phyloP scores from a whole-genome alignment of 495 filamentous ascomycete genomes.

The Parathielavia hyrcaniae region DNA sequence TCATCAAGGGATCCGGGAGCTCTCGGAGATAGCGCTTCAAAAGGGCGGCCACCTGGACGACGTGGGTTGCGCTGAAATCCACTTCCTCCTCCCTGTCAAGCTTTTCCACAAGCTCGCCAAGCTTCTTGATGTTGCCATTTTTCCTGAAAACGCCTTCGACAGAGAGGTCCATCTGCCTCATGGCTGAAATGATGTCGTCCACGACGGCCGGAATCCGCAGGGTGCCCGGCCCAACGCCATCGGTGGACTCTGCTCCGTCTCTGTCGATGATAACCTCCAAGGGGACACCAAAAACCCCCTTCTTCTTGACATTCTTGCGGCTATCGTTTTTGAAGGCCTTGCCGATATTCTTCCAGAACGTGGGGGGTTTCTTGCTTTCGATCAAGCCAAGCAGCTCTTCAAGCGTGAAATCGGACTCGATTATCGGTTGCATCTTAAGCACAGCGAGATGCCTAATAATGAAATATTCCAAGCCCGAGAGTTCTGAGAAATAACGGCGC shows the following conservation, averaged over 20 bases:
- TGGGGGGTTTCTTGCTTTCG: slow-evolving; percentile 77
- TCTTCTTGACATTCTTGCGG: slow-evolving; percentile 77
- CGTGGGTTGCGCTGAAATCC: slow-evolving; percentile 74
- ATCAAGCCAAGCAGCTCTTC: slow-evolving; percentile 94
- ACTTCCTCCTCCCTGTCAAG: slow-evolving; percentile 79
- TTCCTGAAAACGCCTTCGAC: slow-evolving; percentile 99
- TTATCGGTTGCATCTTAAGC: slow-evolving; percentile 86
- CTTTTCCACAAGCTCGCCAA: slow-evolving; percentile 74
- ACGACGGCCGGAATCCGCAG: slow-evolving; percentile 82
- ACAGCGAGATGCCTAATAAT: slow-evolving; percentile 95
- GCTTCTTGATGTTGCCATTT: slow-evolving; percentile 91
- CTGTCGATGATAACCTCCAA: slow-evolving; percentile 82
- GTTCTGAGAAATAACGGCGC: slow-evolving; percentile 91
- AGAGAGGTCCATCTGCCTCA: slow-evolving; percentile 98
- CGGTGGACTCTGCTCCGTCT: slow-evolving; percentile 90
- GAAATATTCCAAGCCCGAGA: slow-evolving; percentile 94
- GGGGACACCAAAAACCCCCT: slow-evolving; percentile 84
- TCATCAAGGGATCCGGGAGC: slow-evolving; percentile 89
- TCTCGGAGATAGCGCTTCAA: slow-evolving; percentile 94
- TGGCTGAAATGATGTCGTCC: slow-evolving; percentile 84
- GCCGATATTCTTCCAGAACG: slow-evolving; percentile 96
- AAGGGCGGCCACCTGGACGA: slow-evolving; percentile 89
- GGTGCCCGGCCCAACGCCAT: slow-evolving; percentile 87
- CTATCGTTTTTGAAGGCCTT: slow-evolving; percentile 87
- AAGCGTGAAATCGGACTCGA: slow-evolving; percentile 83